A percentile compares a stretch with the other conserved stretches of the same genome.
Evolutionary conservation across 2,329 filamentous ascomycete species (phyloP).

Genomic region (Fusarium pseudonygamai): DNA sequence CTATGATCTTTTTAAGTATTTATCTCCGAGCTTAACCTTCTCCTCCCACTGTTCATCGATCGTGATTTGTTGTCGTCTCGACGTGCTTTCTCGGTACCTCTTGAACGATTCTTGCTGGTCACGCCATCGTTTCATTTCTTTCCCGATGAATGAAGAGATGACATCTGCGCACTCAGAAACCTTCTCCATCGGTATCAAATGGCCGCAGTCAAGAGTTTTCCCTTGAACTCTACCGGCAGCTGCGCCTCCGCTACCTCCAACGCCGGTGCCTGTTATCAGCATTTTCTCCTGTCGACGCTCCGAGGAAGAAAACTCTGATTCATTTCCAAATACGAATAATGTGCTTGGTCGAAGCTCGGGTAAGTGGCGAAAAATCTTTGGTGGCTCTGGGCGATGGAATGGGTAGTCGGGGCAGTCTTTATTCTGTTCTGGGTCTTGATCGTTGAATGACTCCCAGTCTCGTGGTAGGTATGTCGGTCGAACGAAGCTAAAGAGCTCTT

Average conservation of each 20-base stretch:
- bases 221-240: background rate
- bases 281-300: background rate
- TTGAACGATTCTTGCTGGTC: background rate
- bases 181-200: background rate
- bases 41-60: background rate
- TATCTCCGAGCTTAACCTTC: background rate
- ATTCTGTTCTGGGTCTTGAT: background rate
- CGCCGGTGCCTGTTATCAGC: background rate
- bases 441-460: background rate
- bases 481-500: background rate
- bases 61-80: background rate
- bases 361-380: background rate
- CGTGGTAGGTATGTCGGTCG: background rate
- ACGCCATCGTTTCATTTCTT: background rate
- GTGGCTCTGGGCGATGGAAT: background rate
- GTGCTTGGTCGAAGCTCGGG: background rate
- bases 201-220: background rate
- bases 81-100: background rate
- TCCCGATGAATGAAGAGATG: background rate
- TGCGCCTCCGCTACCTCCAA: background rate
- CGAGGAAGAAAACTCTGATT: background rate
- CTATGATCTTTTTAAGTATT: background rate
- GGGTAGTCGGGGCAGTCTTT: background rate
- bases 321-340: background rate
- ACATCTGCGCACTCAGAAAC: background rate